phyloP scores from a whole-genome alignment of 2,329 filamentous ascomycete species.

The Amauroascus verrucosus region DNA sequence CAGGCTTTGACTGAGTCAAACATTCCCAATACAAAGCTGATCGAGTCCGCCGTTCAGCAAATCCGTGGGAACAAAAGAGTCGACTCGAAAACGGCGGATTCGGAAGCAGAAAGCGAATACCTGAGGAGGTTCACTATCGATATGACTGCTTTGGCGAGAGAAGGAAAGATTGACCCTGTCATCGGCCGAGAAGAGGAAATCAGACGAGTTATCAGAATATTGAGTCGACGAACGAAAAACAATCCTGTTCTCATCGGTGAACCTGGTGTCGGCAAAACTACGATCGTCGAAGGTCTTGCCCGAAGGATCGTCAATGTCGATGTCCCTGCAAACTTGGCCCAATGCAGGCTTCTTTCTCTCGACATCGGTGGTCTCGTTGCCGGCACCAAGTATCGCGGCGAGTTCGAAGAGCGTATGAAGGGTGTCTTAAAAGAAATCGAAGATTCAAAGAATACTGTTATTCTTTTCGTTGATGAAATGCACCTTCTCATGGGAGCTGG shows the following conservation, averaged over 20 bases:
- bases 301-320: constrained; percentile 94
- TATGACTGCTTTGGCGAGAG: constrained; percentile 90
- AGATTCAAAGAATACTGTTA: constrained; percentile 89
- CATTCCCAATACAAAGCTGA: constrained; percentile 78
- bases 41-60: constrained; percentile 80
- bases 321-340: constrained; percentile 87
- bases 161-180: constrained; percentile 96
- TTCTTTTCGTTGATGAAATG: constrained; percentile 97
- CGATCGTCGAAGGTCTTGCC: constrained; percentile 90
- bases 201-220: constrained; percentile 76
- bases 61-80: constrained; percentile 89
- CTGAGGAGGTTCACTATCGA: constrained; percentile 97
- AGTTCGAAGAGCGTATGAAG: constrained; percentile 99
- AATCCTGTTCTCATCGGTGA: constrained; percentile 97
- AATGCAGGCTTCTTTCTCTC: constrained; percentile 86
- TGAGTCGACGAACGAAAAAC: constrained; percentile 93
- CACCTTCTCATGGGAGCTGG: constrained; percentile 97
- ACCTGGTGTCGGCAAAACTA: constrained; percentile 96
- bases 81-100: constrained; percentile 91
- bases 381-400: constrained; percentile 95
- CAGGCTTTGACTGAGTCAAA: constrained; percentile 71
- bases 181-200: constrained; percentile 97
- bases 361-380: constrained; percentile 93
- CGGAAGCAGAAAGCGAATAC: constrained; percentile 84
- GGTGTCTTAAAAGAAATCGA: constrained; percentile 94